Evolutionary conservation across 768 basidiomycete genomes (phyloP).

Genomic region (Chalciporus piperatus): DNA sequence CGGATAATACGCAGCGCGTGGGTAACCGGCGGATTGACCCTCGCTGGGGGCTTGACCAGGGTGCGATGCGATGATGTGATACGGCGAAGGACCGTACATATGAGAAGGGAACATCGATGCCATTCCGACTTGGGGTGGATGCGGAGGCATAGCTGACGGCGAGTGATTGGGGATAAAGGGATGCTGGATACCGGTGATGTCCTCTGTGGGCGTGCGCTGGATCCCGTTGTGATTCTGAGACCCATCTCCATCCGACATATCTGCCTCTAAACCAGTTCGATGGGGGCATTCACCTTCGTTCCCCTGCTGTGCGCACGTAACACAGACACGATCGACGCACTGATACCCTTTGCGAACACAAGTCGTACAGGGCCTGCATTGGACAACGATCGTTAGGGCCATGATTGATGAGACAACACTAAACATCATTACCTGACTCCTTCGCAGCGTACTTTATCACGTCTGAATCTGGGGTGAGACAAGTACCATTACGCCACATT

Average conservation of each 20-base stretch:
- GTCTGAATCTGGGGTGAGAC: constrained; percentile 37
- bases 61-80: constrained; percentile 26
- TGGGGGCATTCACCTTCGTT: constrained; percentile 46
- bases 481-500: constrained; percentile 3
- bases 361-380: constrained; percentile 45
- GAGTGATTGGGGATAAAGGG: constrained; percentile 12
- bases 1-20: constrained; percentile 36
- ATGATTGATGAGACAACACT: constrained; percentile 1
- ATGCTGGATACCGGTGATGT: constrained; percentile 3
- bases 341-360: constrained; percentile 51
- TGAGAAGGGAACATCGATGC: constrained; percentile 22
- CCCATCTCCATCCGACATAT: constrained; percentile 27
- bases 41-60: constrained; percentile 15
- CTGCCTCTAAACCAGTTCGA: constrained; percentile 23
- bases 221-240: not conserved
- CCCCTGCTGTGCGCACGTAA: constrained; percentile 44
- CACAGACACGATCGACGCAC: constrained; percentile 50
- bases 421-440: constrained; percentile 44
- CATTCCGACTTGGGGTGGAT: constrained; percentile 6
- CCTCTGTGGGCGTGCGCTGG: constrained; percentile 5
- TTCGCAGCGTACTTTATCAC: constrained; percentile 62
- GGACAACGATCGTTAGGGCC: constrained; percentile 6
- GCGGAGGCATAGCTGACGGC: constrained; percentile 13
- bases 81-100: constrained; percentile 27
- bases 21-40: constrained; percentile 26